Percentiles rank a stretch among this genome's conserved stretches.
phyloP scores from a whole-genome alignment of 768 basidiomycete genomes.

The Nidularia pulvinata region DNA sequence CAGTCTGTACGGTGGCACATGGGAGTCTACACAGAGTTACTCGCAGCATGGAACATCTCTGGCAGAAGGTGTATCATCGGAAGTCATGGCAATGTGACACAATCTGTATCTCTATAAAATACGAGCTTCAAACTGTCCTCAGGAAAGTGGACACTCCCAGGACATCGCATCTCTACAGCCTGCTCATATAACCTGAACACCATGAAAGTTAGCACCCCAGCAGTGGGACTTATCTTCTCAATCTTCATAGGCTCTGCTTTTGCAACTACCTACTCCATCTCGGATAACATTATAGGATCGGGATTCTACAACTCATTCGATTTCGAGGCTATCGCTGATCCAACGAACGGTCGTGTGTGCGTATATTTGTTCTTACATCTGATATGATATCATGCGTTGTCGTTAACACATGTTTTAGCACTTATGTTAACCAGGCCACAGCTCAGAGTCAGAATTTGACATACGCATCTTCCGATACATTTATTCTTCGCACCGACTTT shows the following conservation, averaged over 20 bases:
- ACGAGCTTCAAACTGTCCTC: too few relatives aligned
- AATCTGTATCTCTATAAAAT: too few relatives aligned
- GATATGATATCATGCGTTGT: not conserved
- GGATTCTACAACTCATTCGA: conserved; percentile 50
- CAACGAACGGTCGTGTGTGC: conserved; percentile 64
- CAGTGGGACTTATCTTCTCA: too few relatives aligned
- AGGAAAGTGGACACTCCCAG: too few relatives aligned
- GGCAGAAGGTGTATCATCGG: too few relatives aligned
- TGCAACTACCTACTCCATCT: conserved; percentile 34
- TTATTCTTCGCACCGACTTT: conserved; percentile 53
- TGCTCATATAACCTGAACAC: too few relatives aligned
- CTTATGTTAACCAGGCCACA: conserved; percentile 34
- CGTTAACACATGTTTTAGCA: conserved; percentile 17
- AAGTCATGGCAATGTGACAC: too few relatives aligned
- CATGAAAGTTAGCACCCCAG: too few relatives aligned
- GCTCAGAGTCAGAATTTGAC: conserved; percentile 51
- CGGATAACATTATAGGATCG: conserved; percentile 38
- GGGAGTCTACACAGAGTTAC: too few relatives aligned
- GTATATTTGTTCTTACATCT: conserved; percentile 10
- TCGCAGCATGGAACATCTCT: too few relatives aligned
- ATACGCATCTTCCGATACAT: conserved; percentile 42
- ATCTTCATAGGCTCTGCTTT: not conserved
- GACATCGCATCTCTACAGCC: too few relatives aligned
- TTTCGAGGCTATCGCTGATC: conserved; percentile 49
- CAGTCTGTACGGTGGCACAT: too few relatives aligned